A percentile compares a stretch with the other conserved stretches of the same genome.
Evolutionary conservation across 768 basidiomycete genomes (phyloP).

Genomic region (Pulveroboletus sp.): DNA sequence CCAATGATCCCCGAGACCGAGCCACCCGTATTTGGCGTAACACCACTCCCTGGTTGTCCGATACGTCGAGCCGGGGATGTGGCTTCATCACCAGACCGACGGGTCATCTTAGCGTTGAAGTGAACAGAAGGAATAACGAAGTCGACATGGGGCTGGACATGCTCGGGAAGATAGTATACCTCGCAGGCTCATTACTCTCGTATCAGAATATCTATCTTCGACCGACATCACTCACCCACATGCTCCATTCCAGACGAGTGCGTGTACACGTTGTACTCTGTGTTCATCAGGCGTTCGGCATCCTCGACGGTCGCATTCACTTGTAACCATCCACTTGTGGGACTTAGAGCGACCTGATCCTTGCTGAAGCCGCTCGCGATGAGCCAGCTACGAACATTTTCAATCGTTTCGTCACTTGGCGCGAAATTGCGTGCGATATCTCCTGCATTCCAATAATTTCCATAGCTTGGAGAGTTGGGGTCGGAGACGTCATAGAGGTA

Average conservation of each 20-base stretch:
- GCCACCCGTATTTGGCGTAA: conserved; percentile 13
- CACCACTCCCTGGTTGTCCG: neutral
- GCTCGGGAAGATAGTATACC: neutral
- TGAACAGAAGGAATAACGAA: neutral
- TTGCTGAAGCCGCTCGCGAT: conserved; percentile 19
- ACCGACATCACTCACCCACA: conserved; percentile 17
- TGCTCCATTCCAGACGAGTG: conserved; percentile 26
- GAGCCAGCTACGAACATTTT: conserved; percentile 28
- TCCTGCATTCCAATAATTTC: conserved; percentile 30
- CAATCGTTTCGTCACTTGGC: conserved; percentile 20
- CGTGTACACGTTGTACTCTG: conserved; percentile 30
- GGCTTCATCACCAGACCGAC: neutral
- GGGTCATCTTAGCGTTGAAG: neutral
- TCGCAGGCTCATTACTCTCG: neutral
- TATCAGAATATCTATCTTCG: neutral
- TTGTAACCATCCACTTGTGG: conserved; percentile 24
- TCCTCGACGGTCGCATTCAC: conserved; percentile 27
- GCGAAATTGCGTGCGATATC: conserved; percentile 27
- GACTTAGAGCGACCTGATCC: conserved; percentile 14
- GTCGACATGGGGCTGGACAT: neutral
- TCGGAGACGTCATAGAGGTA: conserved; percentile 28
- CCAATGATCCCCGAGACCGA: conserved; percentile 7
- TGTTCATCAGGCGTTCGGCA: conserved; percentile 30
- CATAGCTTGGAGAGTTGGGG: conserved; percentile 32
- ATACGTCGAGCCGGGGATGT: neutral